phyloP scores from a whole-genome alignment of 345 rosid genomes.

The Salix udensis region DNA sequence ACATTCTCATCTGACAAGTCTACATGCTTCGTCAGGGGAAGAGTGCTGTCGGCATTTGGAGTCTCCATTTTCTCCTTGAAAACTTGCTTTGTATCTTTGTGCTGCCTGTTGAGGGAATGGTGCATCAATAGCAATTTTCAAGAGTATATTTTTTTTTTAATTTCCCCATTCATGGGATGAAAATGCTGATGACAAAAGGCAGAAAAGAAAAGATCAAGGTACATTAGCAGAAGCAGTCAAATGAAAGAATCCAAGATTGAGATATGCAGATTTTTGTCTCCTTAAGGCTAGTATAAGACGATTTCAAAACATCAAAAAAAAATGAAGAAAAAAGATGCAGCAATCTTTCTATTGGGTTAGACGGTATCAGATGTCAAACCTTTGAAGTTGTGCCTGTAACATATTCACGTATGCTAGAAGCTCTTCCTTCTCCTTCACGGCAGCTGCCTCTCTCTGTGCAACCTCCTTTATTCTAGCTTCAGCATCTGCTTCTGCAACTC shows the following conservation, averaged over 20 bases:
- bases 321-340: neutral
- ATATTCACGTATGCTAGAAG: slow-evolving; percentile 76
- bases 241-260: neutral
- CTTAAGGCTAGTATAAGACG: neutral
- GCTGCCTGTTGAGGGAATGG: slow-evolving; percentile 47
- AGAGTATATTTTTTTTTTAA: neutral
- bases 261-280: too few relatives aligned
- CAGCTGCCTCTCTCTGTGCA: slow-evolving; percentile 62
- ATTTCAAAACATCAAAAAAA: neutral
- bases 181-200: neutral
- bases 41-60: slow-evolving; percentile 37
- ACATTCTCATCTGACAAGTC: slow-evolving; percentile 67
- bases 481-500: slow-evolving; percentile 72
- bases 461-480: slow-evolving; percentile 80
- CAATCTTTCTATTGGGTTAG: neutral
- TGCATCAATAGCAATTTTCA: neutral
- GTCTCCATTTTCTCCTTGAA: slow-evolving; percentile 67
- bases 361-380: slow-evolving; percentile 40
- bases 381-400: slow-evolving; percentile 84
- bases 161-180: neutral
- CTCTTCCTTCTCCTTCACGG: slow-evolving; percentile 81
- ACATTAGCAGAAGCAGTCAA: neutral
- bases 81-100: slow-evolving; percentile 73
- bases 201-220: neutral
- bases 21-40: slow-evolving; percentile 60